Evolutionary conservation across 116 monocot genomes (phyloP).

Genomic region (Trichopus zeylanicus): DNA sequence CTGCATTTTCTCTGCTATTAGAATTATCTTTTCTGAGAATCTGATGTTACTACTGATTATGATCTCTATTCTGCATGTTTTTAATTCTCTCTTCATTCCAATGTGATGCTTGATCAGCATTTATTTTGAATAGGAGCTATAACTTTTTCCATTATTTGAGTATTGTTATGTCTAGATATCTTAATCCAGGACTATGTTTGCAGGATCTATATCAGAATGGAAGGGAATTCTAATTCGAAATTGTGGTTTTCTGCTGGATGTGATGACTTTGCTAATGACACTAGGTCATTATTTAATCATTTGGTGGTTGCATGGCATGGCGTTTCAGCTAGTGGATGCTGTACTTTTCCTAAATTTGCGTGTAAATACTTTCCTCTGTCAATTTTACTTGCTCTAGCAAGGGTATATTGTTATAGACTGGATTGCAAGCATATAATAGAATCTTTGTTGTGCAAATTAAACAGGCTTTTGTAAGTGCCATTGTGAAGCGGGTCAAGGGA

Average conservation of each 20-base stretch:
- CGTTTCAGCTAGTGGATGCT: slow-evolving; percentile 86
- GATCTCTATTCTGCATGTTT: too few species aligned
- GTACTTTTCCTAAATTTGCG: slow-evolving; percentile 84
- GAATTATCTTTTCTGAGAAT: too few species aligned
- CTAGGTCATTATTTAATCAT: slow-evolving; percentile 83
- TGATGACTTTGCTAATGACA: slow-evolving; percentile 63
- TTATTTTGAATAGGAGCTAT: too few species aligned
- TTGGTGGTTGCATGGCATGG: slow-evolving; percentile 93
- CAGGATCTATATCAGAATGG: slow-evolving; percentile 86
- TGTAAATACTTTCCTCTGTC: slow-evolving; percentile 43
- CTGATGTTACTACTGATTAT: too few species aligned
- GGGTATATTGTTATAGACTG: neutral
- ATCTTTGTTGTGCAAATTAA: neutral
- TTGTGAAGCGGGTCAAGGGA: slow-evolving; percentile 63
- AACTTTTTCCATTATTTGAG: too few species aligned
- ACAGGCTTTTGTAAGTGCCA: slow-evolving; percentile 67
- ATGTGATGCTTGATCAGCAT: too few species aligned
- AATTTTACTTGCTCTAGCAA: neutral
- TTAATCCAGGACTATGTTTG: slow-evolving; percentile 16
- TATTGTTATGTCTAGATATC: neutral
- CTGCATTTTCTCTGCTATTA: too few species aligned
- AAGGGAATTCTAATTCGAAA: slow-evolving; percentile 66
- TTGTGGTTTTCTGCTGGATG: slow-evolving; percentile 79
- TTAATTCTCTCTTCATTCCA: too few species aligned
- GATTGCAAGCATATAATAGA: neutral